Percentiles rank a stretch among this genome's conserved stretches.
Evolutionary conservation across 2,329 filamentous ascomycete species (phyloP).

Genomic region (Botrytis paeoniae): DNA sequence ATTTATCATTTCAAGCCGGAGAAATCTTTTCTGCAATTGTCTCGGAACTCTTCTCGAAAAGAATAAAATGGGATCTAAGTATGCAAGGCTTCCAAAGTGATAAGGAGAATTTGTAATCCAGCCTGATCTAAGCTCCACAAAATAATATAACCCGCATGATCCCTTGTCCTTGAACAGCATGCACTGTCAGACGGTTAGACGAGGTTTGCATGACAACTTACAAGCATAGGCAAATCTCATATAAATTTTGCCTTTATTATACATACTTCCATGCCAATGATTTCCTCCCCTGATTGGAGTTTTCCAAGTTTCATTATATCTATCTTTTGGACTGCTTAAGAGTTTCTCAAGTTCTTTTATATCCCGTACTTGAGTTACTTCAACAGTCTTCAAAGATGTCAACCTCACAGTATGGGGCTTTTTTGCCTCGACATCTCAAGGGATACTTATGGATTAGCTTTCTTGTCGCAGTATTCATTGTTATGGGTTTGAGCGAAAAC

Average conservation of each 20-base stretch:
- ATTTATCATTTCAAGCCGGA: not conserved
- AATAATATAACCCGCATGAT: not conserved
- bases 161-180: constrained; percentile 1
- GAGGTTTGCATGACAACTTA: not conserved
- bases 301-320: not conserved
- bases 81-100: not conserved
- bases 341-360: not conserved
- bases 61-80: not conserved
- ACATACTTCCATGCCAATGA: not conserved
- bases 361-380: not conserved
- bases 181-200: not conserved
- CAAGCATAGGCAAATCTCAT: not conserved
- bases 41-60: not conserved
- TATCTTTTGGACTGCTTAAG: not conserved
- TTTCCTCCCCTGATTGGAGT: not conserved
- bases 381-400: constrained; percentile 6
- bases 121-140: not conserved
- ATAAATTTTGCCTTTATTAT: not conserved
- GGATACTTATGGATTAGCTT: constrained; percentile 26
- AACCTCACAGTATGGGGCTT: not conserved
- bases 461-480: constrained; percentile 21
- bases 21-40: not conserved
- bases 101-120: not conserved
- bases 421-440: constrained; percentile 22
- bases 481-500: constrained; percentile 26